phyloP scores from a whole-genome alignment of 495 filamentous ascomycete genomes.

The Aspergillus asperescens region DNA sequence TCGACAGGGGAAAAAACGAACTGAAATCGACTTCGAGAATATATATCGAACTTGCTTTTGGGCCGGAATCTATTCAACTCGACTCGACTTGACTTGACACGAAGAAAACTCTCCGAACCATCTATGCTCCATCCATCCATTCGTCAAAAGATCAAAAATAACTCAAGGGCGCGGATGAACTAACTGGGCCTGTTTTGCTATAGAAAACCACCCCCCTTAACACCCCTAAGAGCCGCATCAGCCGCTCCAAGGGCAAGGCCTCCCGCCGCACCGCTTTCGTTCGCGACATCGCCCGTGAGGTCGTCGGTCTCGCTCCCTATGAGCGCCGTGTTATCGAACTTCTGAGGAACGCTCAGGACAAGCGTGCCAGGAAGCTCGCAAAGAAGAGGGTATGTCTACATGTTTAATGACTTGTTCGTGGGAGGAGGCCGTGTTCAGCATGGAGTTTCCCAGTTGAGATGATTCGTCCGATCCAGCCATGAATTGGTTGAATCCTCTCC shows the following conservation, averaged over 20 bases:
- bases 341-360: slow-evolving; percentile 97
- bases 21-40: no score
- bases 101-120: background rate
- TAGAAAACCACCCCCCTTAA: slow-evolving; percentile 86
- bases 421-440: background rate
- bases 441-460: no score
- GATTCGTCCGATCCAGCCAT: no score
- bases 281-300: slow-evolving; percentile 91
- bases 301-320: slow-evolving; percentile 85
- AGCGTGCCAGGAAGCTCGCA: slow-evolving; percentile 96
- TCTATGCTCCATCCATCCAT: background rate
- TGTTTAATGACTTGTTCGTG: background rate
- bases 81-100: background rate
- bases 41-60: no score
- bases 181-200: slow-evolving; percentile 22
- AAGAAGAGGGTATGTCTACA: slow-evolving; percentile 82
- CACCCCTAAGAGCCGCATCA: slow-evolving; percentile 79
- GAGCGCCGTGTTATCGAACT: slow-evolving; percentile 98
- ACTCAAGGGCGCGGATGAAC: background rate
- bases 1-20: no score
- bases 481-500: no score
- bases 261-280: slow-evolving; percentile 93
- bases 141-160: background rate
- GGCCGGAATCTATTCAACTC: slow-evolving; percentile 7
- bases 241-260: slow-evolving; percentile 82